Percentiles rank a stretch among this genome's conserved stretches.
Evolutionary conservation across 1,284 basidiomycete species (phyloP).

Genomic region (Baeospora myosura): DNA sequence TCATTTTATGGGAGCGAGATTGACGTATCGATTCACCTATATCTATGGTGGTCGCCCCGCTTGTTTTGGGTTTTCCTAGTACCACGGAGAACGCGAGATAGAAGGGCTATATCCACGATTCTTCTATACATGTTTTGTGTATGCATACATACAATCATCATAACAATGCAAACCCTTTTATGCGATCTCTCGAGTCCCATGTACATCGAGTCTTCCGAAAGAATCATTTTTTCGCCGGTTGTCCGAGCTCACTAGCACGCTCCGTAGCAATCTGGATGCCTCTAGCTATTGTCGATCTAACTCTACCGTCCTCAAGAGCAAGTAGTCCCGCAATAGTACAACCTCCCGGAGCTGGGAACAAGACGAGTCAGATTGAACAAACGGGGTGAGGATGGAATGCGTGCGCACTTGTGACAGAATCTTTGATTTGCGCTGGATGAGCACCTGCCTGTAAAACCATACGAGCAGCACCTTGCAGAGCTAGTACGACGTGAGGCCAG

Average conservation of each 20-base stretch:
- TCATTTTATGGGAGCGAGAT: slow-evolving; percentile 86
- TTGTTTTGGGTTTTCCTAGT: slow-evolving; percentile 19
- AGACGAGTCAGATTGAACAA: slow-evolving; percentile 5
- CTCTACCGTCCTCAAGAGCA: slow-evolving; percentile 89
- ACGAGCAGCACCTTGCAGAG: slow-evolving; percentile 92
- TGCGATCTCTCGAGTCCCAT: too few relatives aligned
- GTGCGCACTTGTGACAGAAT: slow-evolving; percentile 88
- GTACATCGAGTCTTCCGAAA: too few relatives aligned
- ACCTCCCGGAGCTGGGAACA: slow-evolving; percentile 80
- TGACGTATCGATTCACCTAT: slow-evolving; percentile 13
- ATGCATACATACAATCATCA: too few relatives aligned
- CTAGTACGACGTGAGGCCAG: slow-evolving; percentile 32
- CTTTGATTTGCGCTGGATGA: slow-evolving; percentile 96
- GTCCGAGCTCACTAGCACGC: slow-evolving; percentile 75
- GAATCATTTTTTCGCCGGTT: slow-evolving; percentile 38
- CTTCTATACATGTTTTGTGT: neutral
- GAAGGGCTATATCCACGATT: slow-evolving; percentile 21
- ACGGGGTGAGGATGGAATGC: neutral
- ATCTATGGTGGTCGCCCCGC: slow-evolving; percentile 14
- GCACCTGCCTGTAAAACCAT: slow-evolving; percentile 87
- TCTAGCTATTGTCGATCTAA: slow-evolving; percentile 92
- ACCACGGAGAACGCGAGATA: slow-evolving; percentile 20
- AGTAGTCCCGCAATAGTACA: slow-evolving; percentile 97
- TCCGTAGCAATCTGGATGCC: slow-evolving; percentile 93
- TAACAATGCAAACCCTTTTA: too few relatives aligned